phyloP scores from a whole-genome alignment of 1,284 basidiomycete genomes.

The Papiliotrema flavescens region DNA sequence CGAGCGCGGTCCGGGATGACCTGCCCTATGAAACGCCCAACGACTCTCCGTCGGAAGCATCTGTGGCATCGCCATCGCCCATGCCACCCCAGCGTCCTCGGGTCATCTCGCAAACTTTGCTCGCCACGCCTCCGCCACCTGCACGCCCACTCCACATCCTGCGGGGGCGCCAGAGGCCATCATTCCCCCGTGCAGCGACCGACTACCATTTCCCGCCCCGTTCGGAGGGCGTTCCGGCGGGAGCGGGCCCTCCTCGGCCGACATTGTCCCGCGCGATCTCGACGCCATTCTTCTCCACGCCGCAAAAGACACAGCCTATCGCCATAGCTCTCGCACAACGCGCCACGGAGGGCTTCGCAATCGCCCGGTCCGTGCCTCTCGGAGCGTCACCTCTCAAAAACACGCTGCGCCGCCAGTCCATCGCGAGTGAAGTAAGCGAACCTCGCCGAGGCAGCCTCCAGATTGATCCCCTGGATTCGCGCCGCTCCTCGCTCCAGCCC shows the following conservation, averaged over 20 bases:
- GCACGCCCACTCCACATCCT: conserved; percentile 14
- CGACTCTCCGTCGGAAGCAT: too few species aligned
- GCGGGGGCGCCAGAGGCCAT: conserved; percentile 10
- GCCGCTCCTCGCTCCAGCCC: not conserved
- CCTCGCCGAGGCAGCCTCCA: too few species aligned
- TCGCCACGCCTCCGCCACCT: conserved; percentile 25
- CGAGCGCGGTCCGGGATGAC: conserved; percentile 18
- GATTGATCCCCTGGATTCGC: not conserved
- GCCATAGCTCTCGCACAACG: conserved; percentile 4
- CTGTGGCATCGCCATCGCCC: too few species aligned
- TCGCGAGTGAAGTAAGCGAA: too few species aligned
- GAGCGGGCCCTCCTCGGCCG: conserved; percentile 22
- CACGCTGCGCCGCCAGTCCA: too few species aligned
- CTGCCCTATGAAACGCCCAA: not conserved
- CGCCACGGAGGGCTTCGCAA: conserved; percentile 20
- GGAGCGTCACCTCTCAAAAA: conserved; percentile 16
- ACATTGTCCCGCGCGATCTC: conserved; percentile 16
- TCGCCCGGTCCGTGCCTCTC: conserved; percentile 19
- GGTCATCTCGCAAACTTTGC: not conserved
- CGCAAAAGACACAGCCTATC: not conserved
- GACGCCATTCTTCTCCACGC: conserved; percentile 16
- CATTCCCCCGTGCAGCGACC: conserved; percentile 4
- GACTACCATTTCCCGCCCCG: conserved; percentile 17
- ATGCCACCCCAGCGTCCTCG: too few species aligned
- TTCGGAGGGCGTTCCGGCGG: conserved; percentile 16